Evolutionary conservation across 805 yeast species (phyloP).

Genomic region (Saccharomycopsis sp.): DNA sequence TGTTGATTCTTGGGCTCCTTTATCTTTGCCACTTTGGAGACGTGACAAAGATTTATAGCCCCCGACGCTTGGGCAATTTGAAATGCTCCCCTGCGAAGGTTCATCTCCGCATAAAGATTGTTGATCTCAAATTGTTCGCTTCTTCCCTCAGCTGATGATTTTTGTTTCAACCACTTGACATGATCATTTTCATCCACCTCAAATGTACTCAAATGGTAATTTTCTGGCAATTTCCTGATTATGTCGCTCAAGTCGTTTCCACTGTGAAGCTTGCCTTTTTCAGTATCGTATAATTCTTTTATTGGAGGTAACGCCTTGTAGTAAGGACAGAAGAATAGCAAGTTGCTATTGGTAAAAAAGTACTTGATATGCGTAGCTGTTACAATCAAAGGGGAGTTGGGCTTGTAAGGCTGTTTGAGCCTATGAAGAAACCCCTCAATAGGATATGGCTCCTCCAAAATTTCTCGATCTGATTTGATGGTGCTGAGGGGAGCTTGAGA

Average conservation of each 20-base stretch:
- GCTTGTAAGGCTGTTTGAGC: not conserved
- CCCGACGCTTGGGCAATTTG: not conserved
- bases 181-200: conserved; percentile 43
- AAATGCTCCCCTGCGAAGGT: not conserved
- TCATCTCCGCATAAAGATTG: not conserved
- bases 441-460: conserved; percentile 54
- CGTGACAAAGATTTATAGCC: not conserved
- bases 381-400: not conserved
- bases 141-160: not conserved
- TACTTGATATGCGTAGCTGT: conserved; percentile 33
- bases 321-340: conserved; percentile 53
- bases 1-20: not conserved
- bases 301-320: conserved; percentile 57
- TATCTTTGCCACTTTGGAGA: not conserved
- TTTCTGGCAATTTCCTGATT: conserved; percentile 28
- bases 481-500: conserved; percentile 34
- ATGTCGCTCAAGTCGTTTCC: conserved; percentile 23
- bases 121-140: not conserved
- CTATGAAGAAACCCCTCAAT: conserved; percentile 68
- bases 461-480: conserved; percentile 20
- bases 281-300: conserved; percentile 28
- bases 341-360: conserved; percentile 53
- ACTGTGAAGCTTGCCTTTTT: conserved; percentile 27
- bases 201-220: conserved; percentile 41
- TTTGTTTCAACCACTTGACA: conserved; percentile 51